Evolutionary conservation across 23 red algal genomes (phyloP).

Genomic region (Gracilaria domingensis): DNA sequence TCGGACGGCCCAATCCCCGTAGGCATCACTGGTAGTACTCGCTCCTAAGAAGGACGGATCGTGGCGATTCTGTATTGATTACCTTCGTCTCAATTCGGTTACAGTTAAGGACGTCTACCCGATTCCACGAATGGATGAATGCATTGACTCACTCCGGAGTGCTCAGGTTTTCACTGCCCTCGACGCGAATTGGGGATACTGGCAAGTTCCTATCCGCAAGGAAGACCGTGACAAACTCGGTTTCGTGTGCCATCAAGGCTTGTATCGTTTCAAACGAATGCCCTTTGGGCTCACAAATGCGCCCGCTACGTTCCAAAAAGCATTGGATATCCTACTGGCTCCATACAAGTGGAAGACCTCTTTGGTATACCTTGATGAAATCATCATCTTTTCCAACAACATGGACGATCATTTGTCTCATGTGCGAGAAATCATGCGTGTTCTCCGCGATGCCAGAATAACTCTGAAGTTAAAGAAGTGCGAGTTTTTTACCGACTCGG

Average conservation of each 20-base stretch:
- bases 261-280: background rate
- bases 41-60: background rate
- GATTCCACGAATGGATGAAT: too few relatives aligned
- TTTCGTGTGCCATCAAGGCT: too few relatives aligned
- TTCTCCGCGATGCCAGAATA: slow-evolving; percentile 22
- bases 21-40: background rate
- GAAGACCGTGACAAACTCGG: too few relatives aligned
- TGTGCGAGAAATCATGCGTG: slow-evolving; percentile 5
- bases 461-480: slow-evolving; percentile 35
- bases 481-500: slow-evolving; percentile 8
- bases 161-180: too few relatives aligned
- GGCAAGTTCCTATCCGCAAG: too few relatives aligned
- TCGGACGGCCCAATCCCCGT: background rate
- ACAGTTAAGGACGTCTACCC: too few relatives aligned
- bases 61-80: too few relatives aligned
- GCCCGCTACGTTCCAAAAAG: slow-evolving; percentile 45
- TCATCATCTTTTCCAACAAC: slow-evolving; percentile 20
- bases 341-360: background rate
- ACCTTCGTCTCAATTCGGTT: too few relatives aligned
- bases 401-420: background rate
- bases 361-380: slow-evolving; percentile 28
- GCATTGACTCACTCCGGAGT: too few relatives aligned
- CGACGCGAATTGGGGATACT: too few relatives aligned
- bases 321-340: slow-evolving; percentile 21
- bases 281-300: slow-evolving; percentile 53